Evolutionary conservation across 805 yeast genomes (phyloP).

Genomic region (Kluyveromyces nonfermentans): DNA sequence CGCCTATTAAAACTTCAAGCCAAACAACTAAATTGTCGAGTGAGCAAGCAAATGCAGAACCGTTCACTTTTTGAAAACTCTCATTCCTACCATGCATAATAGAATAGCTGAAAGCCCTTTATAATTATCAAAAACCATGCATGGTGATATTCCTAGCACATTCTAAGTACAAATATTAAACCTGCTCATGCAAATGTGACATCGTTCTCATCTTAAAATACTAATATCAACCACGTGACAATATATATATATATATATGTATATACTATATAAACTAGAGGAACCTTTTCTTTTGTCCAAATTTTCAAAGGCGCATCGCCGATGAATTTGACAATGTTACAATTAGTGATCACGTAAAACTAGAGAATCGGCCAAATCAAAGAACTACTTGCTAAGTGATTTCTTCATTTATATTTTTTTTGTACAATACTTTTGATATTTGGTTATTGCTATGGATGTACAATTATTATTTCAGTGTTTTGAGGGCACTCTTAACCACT

Average conservation of each 20-base stretch:
- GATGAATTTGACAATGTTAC: not conserved
- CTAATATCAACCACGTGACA: not conserved
- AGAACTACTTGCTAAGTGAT: too few relatives aligned
- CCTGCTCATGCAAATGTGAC: not conserved
- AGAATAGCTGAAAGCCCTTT: not conserved
- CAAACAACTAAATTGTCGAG: conserved; percentile 16
- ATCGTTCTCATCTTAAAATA: too few relatives aligned
- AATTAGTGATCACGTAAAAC: too few relatives aligned
- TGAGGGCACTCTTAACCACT: conserved; percentile 66
- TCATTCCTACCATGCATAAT: not conserved
- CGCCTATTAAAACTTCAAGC: conserved; percentile 18
- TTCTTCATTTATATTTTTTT: too few relatives aligned
- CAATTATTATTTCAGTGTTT: conserved; percentile 62
- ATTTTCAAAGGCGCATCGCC: not conserved
- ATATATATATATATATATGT: too few relatives aligned
- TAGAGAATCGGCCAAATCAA: too few relatives aligned
- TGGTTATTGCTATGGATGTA: conserved; percentile 47
- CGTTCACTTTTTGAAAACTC: conserved; percentile 17
- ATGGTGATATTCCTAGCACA: not conserved
- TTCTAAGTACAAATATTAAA: not conserved
- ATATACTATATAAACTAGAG: too few relatives aligned
- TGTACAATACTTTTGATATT: too few relatives aligned
- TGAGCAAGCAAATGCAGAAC: conserved; percentile 27
- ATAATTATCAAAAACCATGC: not conserved
- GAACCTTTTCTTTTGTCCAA: not conserved